Percentiles rank a stretch among this genome's conserved stretches.
These are phyloP conservation scores for Bryoglossum gracile DNA, from an alignment of 495 filamentous ascomycete genomes.

Conservation along the genomic window DNA sequence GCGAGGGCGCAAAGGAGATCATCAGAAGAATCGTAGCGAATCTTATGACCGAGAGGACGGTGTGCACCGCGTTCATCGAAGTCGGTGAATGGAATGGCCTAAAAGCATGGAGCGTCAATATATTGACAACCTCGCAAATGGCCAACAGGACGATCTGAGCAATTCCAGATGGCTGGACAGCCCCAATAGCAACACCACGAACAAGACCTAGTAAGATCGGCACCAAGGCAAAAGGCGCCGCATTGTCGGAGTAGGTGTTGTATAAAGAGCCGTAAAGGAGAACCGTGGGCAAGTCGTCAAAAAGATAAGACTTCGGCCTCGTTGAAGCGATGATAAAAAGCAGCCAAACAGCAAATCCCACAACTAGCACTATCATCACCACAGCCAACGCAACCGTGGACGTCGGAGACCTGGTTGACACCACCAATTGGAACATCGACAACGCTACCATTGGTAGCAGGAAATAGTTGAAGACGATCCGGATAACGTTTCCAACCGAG, in stretches of 20 bases:
- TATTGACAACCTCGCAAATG: constrained; percentile 85
- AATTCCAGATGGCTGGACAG: constrained; percentile 85
- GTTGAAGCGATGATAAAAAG: constrained; percentile 71
- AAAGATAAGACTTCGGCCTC: constrained; percentile 75
- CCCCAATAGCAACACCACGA: constrained; percentile 86
- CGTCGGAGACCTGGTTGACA: constrained; percentile 55
- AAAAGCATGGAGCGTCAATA: constrained; percentile 84
- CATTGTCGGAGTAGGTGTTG: constrained; percentile 93
- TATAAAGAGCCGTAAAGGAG: constrained; percentile 92
- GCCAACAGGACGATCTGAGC: constrained; percentile 87
- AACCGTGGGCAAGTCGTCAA: constrained; percentile 86
- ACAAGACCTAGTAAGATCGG: constrained; percentile 76
- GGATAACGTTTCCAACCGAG: constrained; percentile 75
- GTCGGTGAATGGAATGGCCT: constrained; percentile 84
- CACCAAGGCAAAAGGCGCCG: constrained; percentile 73
- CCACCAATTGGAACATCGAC: constrained; percentile 87
- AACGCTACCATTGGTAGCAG: constrained; percentile 77
- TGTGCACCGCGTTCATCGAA: constrained; percentile 97
- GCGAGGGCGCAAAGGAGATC: constrained; percentile 77
- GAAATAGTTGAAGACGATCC: constrained; percentile 87
- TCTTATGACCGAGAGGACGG: constrained; percentile 70
- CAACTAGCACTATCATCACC: constrained; percentile 60
- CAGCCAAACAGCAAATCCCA: constrained; percentile 70
- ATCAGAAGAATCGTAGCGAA: constrained; percentile 75
- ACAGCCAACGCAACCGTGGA: constrained; percentile 66